phyloP scores from a whole-genome alignment of 352 stramenopile genomes.

The Pythium aphanidermatum region DNA sequence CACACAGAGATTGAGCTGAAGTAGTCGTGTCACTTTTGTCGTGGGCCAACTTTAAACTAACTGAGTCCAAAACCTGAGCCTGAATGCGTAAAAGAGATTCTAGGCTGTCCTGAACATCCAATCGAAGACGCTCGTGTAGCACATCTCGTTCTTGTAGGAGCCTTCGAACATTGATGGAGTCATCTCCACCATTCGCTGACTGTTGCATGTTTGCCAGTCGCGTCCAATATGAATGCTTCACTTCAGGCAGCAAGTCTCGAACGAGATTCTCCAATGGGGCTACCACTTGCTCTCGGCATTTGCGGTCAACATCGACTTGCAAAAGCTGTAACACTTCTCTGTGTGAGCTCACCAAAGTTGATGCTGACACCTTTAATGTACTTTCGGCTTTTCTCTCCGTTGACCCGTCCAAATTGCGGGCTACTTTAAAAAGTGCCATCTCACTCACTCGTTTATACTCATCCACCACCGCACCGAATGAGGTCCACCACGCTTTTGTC shows the following conservation, averaged over 20 bases:
- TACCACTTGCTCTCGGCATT: conserved; percentile 40
- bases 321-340: conserved; percentile 27
- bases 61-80: conserved; percentile 36
- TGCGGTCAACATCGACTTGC: conserved; percentile 33
- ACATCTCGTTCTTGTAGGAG: conserved; percentile 45
- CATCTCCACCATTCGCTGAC: background rate
- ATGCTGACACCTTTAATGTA: conserved; percentile 12
- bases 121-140: conserved; percentile 33
- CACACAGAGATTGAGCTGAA: too few species aligned
- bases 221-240: conserved; percentile 79
- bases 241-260: conserved; percentile 48
- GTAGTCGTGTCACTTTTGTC: too few species aligned
- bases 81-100: conserved; percentile 40
- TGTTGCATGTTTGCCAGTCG: conserved; percentile 26
- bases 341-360: conserved; percentile 24
- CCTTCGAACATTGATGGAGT: conserved; percentile 29
- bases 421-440: conserved; percentile 41
- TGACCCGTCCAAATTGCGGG: conserved; percentile 5
- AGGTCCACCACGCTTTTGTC: conserved; percentile 54
- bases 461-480: conserved; percentile 41
- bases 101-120: conserved; percentile 53
- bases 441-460: conserved; percentile 59
- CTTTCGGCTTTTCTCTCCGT: conserved; percentile 5
- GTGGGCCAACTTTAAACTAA: too few species aligned
- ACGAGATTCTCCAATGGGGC: conserved; percentile 35